These are phyloP conservation scores for Circinella umbellata DNA, from an alignment of 371 early-diverging fungal species.

Conservation along the genomic window DNA sequence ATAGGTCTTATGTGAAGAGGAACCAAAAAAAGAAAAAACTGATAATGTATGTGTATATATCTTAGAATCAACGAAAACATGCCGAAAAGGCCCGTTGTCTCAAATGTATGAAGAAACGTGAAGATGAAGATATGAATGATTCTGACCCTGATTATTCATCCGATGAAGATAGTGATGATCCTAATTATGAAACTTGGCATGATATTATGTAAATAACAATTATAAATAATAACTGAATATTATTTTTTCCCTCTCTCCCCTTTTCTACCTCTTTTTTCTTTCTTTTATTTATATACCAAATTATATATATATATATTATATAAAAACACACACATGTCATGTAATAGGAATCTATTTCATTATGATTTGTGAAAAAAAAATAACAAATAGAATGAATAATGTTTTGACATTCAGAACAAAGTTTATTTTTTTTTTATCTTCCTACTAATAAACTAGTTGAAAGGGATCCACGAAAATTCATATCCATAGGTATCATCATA, in stretches of 20 bases:
- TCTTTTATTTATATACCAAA: too few relatives aligned
- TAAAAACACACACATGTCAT: too few relatives aligned
- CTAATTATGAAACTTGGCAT: constrained; percentile 31
- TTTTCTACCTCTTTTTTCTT: too few relatives aligned
- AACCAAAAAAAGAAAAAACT: too few relatives aligned
- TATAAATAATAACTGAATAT: background rate
- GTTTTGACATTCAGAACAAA: too few relatives aligned
- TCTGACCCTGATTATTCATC: constrained; percentile 38
- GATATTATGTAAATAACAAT: constrained; percentile 19
- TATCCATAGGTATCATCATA: constrained; percentile 12
- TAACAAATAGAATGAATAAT: too few relatives aligned
- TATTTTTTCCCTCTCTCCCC: too few relatives aligned
- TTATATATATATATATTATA: too few relatives aligned
- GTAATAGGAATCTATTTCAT: too few relatives aligned
- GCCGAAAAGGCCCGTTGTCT: constrained; percentile 55
- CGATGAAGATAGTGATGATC: constrained; percentile 27
- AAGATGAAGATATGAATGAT: constrained; percentile 52
- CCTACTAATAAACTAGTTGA: constrained; percentile 16
- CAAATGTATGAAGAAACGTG: constrained; percentile 49
- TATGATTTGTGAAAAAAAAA: too few relatives aligned
- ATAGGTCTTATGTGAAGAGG: too few relatives aligned
- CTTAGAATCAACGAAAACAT: constrained; percentile 50
- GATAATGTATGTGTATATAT: background rate
- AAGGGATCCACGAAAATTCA: constrained; percentile 22
- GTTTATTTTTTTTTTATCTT: background rate